These are phyloP conservation scores for Elaeagnus macrophylla DNA, from an alignment of 306 rosid genomes.

Conservation along the genomic window DNA sequence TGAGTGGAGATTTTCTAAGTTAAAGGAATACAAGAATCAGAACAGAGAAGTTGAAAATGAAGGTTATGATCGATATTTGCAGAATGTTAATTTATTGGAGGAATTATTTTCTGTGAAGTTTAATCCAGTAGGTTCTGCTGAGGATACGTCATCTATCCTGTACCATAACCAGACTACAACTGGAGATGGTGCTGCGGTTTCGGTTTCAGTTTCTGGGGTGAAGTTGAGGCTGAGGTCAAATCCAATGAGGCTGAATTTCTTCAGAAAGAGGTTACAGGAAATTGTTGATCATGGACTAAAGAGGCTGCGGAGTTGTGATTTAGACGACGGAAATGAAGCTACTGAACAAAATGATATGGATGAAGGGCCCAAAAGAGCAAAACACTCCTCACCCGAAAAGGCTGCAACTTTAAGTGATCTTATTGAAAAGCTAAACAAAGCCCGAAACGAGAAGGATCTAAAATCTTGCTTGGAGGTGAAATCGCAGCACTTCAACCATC, in stretches of 20 bases:
- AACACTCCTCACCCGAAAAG: slow-evolving; percentile 35
- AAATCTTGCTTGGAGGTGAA: slow-evolving; percentile 61
- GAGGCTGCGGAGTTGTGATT: slow-evolving; percentile 38
- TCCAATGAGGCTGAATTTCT: slow-evolving; percentile 37
- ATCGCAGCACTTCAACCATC: slow-evolving; percentile 42
- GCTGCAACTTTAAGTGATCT: slow-evolving; percentile 54
- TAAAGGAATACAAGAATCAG: slow-evolving; percentile 68
- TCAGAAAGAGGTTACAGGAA: slow-evolving; percentile 50
- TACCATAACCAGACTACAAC: slow-evolving; percentile 25
- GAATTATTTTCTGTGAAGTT: slow-evolving; percentile 63
- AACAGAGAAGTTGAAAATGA: slow-evolving; percentile 71
- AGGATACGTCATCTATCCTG: slow-evolving; percentile 27
- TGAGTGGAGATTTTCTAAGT: slow-evolving; percentile 90
- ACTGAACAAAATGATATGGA: slow-evolving; percentile 34
- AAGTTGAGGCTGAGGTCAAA: slow-evolving; percentile 60
- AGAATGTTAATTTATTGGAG: slow-evolving; percentile 64
- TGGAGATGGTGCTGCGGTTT: slow-evolving; percentile 37
- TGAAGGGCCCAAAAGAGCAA: slow-evolving; percentile 32
- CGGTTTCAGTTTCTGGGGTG: slow-evolving; percentile 34
- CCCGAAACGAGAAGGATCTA: slow-evolving; percentile 84
- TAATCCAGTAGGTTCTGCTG: slow-evolving; percentile 24
- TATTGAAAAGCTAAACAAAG: slow-evolving; percentile 70
- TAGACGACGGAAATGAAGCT: slow-evolving; percentile 32
- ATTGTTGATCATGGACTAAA: slow-evolving; percentile 65
- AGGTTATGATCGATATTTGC: slow-evolving; percentile 83